Conservation (phyloP, 805 yeast genomes). For the Cyberlindnera euphorbiiphila region DNA sequence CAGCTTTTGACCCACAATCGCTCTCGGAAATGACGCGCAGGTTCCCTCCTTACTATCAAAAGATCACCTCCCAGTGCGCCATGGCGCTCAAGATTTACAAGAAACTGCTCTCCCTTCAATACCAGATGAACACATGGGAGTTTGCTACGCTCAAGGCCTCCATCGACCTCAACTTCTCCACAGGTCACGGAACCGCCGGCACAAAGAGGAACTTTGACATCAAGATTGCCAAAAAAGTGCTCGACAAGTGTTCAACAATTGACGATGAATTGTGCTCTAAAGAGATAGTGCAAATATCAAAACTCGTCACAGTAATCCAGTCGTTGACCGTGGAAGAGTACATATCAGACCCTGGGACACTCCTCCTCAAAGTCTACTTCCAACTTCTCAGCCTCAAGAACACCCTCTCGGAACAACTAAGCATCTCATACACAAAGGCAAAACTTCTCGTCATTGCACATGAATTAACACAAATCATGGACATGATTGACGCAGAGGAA, state of each 20-base stretch:
- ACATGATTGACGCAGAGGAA: constrained; percentile 23
- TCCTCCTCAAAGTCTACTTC: constrained; percentile 27
- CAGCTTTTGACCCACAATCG: constrained; percentile 10
- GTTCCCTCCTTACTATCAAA: constrained; percentile 14
- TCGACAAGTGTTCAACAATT: constrained; percentile 44
- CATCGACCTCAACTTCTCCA: constrained; percentile 27
- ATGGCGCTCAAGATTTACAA: constrained; percentile 27
- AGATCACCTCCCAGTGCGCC: constrained; percentile 27
- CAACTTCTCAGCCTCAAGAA: constrained; percentile 46
- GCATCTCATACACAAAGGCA: constrained; percentile 61
- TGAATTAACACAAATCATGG: constrained; percentile 45
- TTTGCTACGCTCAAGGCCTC: constrained; percentile 29
- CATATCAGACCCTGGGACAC: constrained; percentile 24
- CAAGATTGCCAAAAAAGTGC: constrained; percentile 51
- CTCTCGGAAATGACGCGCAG: constrained; percentile 11
- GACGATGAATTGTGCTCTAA: constrained; percentile 41
- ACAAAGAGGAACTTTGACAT: constrained; percentile 49
- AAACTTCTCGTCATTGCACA: constrained; percentile 61
- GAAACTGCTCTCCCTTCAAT: constrained; percentile 27
- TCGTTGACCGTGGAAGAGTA: constrained; percentile 19
- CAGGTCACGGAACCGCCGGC: too few relatives aligned
- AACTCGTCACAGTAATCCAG: constrained; percentile 40
- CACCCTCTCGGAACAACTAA: constrained; percentile 46
- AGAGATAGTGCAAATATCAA: constrained; percentile 39
- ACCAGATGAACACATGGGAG: constrained; percentile 32